Conservation (phyloP, 208 protist genomes). For the Crithidia fasciculata region DNA sequence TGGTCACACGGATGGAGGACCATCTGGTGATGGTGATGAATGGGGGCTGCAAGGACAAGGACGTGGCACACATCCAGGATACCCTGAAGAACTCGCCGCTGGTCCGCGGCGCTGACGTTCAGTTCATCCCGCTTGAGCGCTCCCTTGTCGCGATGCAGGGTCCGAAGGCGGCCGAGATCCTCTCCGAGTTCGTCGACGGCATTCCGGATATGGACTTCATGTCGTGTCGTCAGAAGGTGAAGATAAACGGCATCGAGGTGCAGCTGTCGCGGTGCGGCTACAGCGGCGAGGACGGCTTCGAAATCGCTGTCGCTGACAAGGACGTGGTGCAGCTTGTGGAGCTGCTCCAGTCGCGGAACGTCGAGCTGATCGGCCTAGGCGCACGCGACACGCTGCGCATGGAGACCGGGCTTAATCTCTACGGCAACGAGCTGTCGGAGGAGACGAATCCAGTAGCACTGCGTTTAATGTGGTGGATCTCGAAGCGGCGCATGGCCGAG, state of each 20-base stretch:
- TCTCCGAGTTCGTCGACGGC: slow-evolving; percentile 47
- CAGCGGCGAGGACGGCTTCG: slow-evolving; percentile 99
- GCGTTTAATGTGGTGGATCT: slow-evolving; percentile 95
- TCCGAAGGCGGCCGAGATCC: slow-evolving; percentile 64
- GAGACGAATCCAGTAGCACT: slow-evolving; percentile 94
- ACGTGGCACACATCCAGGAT: slow-evolving; percentile 84
- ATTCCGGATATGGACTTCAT: slow-evolving; percentile 85
- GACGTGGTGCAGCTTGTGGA: slow-evolving; percentile 58
- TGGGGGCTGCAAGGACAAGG: slow-evolving; percentile 95
- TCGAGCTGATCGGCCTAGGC: slow-evolving; percentile 91
- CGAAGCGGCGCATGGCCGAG: slow-evolving; percentile 92
- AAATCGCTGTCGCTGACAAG: slow-evolving; percentile 84
- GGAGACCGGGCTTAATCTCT: slow-evolving; percentile 98
- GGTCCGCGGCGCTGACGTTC: slow-evolving; percentile 81
- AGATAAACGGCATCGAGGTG: slow-evolving; percentile 51
- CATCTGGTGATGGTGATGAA: slow-evolving; percentile 95
- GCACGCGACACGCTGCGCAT: slow-evolving; percentile 95
- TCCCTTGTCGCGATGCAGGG: slow-evolving; percentile 95
- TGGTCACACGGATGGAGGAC: slow-evolving; percentile 90
- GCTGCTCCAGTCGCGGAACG: slow-evolving; percentile 53
- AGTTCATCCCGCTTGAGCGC: slow-evolving; percentile 77
- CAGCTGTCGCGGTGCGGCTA: slow-evolving; percentile 95
- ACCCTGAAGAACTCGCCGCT: slow-evolving; percentile 25
- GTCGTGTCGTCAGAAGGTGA: slow-evolving; percentile 45
- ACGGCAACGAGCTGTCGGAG: slow-evolving; percentile 97